Base-by-base conservation (phyloP, 192 early-diverging fungal species). In the Geranomyces variabilis region DNA sequence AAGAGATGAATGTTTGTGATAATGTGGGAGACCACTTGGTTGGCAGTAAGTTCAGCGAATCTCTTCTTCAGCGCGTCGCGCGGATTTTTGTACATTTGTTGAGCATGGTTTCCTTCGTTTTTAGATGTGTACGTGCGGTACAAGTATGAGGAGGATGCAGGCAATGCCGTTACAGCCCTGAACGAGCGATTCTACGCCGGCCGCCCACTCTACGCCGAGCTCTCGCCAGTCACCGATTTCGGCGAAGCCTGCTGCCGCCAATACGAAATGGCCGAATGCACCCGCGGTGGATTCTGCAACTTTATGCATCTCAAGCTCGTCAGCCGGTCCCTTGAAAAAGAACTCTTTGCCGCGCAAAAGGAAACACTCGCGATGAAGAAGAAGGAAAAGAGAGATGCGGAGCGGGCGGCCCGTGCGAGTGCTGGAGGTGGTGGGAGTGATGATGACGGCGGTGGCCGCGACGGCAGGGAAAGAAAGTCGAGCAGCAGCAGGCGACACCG, bases 301-400 rank as follows among this genome's bases (percentile, higher is more conserved):
- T 99, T 99, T 84, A 98, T 99, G 97, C 97, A 99, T 82, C 83
- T 99, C 46, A 93, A 95, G 67, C 85, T 89, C 57, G 92, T 94
- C 7, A 85, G 90, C n/a, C 82, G 90, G 55, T 73, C 81, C 48
- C 76, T 99, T 60, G 86, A 87, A 67, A 83, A 90, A 71, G 92
- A 93, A n/a, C 79, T 99, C 30, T 90, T 85, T 68, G 93, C 90
- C 21, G 90, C 90, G 49, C 97, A 99, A 58, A 43, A 69, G 36
- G 21, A 34, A 14, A 55, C 60, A 8, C 59, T 75, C 17, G 33
- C 46, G 30, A 47, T 74, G 56, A 30, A 51, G 63, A 63, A 63
- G 33, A 71, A 63, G 69, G 67, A 69, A 36, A 34, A 47, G 29
- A 21, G 67, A 12, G 55, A 36, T 51, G 9, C 28, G 36, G 60